Conservation (phyloP, 108 stramenopile genomes). For the Cylindrotheca fusiformis region DNA sequence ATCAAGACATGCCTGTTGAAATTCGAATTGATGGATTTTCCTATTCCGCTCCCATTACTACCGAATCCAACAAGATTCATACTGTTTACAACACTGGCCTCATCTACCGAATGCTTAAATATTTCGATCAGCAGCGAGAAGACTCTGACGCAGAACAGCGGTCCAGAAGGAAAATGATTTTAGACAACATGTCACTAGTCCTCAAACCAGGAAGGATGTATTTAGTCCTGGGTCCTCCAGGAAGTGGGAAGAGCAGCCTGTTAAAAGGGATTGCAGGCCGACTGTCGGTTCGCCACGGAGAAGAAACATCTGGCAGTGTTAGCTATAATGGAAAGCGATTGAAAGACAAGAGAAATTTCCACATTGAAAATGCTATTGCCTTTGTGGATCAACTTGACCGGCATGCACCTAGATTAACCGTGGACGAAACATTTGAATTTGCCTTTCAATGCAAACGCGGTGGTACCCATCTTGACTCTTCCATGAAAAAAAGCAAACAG, state of each 20-base stretch:
- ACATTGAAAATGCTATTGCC: slow-evolving; percentile 44
- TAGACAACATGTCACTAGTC: slow-evolving; percentile 53
- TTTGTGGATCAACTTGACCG: slow-evolving; percentile 69
- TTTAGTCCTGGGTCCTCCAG: slow-evolving; percentile 65
- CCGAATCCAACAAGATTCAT: slow-evolving; percentile 25
- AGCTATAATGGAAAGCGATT: slow-evolving; percentile 30
- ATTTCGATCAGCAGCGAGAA: slow-evolving; percentile 5
- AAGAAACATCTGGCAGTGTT: slow-evolving; percentile 41
- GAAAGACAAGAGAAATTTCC: slow-evolving; percentile 20
- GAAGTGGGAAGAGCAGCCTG: slow-evolving; percentile 71
- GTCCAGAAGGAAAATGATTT: slow-evolving; percentile 21
- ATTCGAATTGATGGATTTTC: slow-evolving; percentile 36
- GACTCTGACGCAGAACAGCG: background rate
- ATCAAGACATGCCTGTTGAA: slow-evolving; percentile 29
- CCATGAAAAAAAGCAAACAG: background rate
- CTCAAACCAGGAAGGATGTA: slow-evolving; percentile 70
- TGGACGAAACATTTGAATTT: slow-evolving; percentile 80
- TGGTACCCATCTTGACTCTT: slow-evolving; percentile 20
- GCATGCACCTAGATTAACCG: slow-evolving; percentile 68
- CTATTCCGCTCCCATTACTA: slow-evolving; percentile 26
- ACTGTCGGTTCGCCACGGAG: slow-evolving; percentile 51
- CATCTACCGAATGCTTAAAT: slow-evolving; percentile 28
- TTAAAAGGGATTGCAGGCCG: slow-evolving; percentile 65
- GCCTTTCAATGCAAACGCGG: slow-evolving; percentile 59
- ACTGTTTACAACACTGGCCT: slow-evolving; percentile 45